Percentiles rank a stretch among this genome's conserved stretches.
Evolutionary conservation across 495 filamentous ascomycete genomes (phyloP).

Genomic region (Tuber melanosporum): DNA sequence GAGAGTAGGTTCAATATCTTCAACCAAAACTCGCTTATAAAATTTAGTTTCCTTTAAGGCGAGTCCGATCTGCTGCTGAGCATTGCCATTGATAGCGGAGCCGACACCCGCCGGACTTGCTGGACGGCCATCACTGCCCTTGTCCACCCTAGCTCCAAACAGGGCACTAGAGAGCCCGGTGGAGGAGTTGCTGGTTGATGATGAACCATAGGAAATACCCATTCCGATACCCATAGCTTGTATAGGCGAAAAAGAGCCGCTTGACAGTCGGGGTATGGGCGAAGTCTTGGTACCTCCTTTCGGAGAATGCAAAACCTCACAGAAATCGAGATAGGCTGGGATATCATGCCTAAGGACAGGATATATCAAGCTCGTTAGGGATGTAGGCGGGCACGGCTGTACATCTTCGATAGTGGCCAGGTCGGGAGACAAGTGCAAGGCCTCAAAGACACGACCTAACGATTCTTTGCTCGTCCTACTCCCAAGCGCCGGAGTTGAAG

Average conservation of each 20-base stretch:
- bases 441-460: slow-evolving; percentile 47
- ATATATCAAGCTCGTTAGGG: slow-evolving; percentile 73
- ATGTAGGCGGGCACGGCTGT: slow-evolving; percentile 71
- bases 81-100: slow-evolving; percentile 14
- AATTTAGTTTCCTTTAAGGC: slow-evolving; percentile 84
- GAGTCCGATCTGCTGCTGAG: slow-evolving; percentile 30
- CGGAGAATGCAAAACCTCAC: slow-evolving; percentile 63
- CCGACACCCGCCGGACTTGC: slow-evolving; percentile 22
- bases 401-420: slow-evolving; percentile 53
- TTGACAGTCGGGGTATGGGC: slow-evolving; percentile 60
- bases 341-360: slow-evolving; percentile 78
- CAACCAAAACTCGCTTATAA: slow-evolving; percentile 77
- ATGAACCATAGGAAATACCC: slow-evolving; percentile 31
- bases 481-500: slow-evolving; percentile 56
- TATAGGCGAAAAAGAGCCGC: slow-evolving; percentile 48
- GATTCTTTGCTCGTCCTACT: slow-evolving; percentile 42
- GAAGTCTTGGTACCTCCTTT: slow-evolving; percentile 51
- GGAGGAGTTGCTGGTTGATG: slow-evolving; percentile 37
- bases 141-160: slow-evolving; percentile 28
- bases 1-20: slow-evolving; percentile 92
- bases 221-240: slow-evolving; percentile 40
- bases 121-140: slow-evolving; percentile 26
- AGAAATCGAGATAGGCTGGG: slow-evolving; percentile 75
- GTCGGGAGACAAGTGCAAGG: slow-evolving; percentile 47
- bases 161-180: slow-evolving; percentile 31